Percentiles rank a stretch among this genome's conserved stretches.
Conservation (phyloP, 345 rosid genomes). For the Hypericum androsaemum region DNA sequence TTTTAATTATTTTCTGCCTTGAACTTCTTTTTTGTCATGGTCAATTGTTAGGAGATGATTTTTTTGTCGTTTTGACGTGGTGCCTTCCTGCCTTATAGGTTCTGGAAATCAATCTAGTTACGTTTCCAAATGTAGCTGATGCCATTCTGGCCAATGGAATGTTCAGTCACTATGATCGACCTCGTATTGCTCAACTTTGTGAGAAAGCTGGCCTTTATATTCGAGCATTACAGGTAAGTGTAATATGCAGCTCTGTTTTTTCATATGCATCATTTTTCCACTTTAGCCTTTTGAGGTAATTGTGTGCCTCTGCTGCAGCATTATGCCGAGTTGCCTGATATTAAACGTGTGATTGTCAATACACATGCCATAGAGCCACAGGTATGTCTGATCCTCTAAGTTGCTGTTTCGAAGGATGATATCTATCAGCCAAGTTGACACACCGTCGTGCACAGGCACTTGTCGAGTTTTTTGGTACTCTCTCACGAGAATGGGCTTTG, state of each 20-base stretch:
- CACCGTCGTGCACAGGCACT: conserved; percentile 50
- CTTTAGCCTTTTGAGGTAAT: background rate
- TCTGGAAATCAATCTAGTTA: conserved; percentile 94
- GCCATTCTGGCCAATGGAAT: conserved; percentile 93
- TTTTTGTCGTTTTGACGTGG: background rate
- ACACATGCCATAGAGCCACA: conserved; percentile 99
- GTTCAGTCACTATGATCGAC: conserved; percentile 98
- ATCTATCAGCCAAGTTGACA: conserved; percentile 1
- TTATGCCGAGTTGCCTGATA: conserved; percentile 87
- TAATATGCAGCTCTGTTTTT: background rate
- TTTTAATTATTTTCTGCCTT: conserved; percentile 2
- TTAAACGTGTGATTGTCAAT: conserved; percentile 96
- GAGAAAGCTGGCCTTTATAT: conserved; percentile 96
- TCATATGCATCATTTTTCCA: background rate
- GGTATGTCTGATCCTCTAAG: conserved; percentile 33
- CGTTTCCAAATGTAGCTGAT: conserved; percentile 98
- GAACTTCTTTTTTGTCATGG: background rate
- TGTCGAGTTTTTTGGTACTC: conserved; percentile 96
- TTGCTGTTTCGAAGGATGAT: conserved; percentile 9
- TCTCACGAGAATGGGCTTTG: conserved; percentile 96
- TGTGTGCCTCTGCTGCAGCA: conserved; percentile 43
- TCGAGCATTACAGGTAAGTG: conserved; percentile 74
- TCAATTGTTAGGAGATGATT: background rate
- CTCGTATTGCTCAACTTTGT: conserved; percentile 95
- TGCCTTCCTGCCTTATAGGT: conserved; percentile 39